Base-by-base conservation (phyloP, 768 basidiomycete species). In the Agaricus sinodeliciosus region DNA sequence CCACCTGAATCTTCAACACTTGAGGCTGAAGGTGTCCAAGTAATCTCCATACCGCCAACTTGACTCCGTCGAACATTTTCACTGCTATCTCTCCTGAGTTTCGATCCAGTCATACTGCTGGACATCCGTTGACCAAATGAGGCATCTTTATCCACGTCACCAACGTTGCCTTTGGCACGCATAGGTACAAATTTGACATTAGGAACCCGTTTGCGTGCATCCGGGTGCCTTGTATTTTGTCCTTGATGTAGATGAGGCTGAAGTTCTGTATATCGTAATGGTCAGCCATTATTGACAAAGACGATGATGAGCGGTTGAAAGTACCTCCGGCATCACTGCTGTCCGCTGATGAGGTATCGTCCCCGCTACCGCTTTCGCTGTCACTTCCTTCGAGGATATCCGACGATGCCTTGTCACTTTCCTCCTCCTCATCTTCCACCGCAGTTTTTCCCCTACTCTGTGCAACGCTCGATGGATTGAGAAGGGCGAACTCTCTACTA, bases 341-440 rank as follows among this genome's bases (percentile, higher is more conserved):
- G 59, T 83, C 65, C 42, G 58, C 61, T 8, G 59, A 59, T 3
- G 53, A 57, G 35, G 59, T 59, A 22, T 59, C 62, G 9, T 57
- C 70, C 18, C 59, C 62, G 28, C 63, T 61, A 72, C 76, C 42
- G 56, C 70, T 73, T 55, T 80, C 79, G 36, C 67, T 69, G 35
- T 68, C 70, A 44, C 64, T 73, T 11, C 67, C 67, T 7, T 65
- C 76, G 49, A 79, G 65, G n/a, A 75, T 79, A 58, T 82, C 78
- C 2, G 80, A 83, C 8, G 85, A 85, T 13, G 65, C 51, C 63
- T 76, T 81, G 55, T 91, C 88, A 59, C 85, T 90, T 63, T 92
- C 90, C 15, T 94, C 94, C 27, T 90, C 90, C 58, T 94, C 91
- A 34, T 90, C 83, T 62, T 94, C 89, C 22, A 91, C 89, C 1